These are phyloP conservation scores for Penicillium macrosclerotiorum DNA, from an alignment of 495 filamentous ascomycete genomes.

Conservation along the genomic window DNA sequence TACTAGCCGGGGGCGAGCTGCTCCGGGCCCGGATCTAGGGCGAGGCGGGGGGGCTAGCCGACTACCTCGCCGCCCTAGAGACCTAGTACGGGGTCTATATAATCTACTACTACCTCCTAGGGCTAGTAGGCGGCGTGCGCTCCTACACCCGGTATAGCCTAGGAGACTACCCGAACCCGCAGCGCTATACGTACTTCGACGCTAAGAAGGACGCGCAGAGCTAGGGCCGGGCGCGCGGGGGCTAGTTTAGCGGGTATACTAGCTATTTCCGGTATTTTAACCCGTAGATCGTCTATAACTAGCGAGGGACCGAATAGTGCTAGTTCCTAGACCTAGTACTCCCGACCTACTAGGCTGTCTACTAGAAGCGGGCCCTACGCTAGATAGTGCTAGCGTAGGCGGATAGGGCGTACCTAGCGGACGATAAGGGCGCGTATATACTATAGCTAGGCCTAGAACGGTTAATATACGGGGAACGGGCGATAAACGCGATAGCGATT, in stretches of 20 bases:
- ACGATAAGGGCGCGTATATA: neutral
- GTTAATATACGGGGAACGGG: neutral
- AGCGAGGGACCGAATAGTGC: neutral
- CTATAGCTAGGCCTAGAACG: neutral
- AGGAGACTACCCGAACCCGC: neutral
- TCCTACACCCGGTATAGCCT: neutral
- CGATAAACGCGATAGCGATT: too few species aligned
- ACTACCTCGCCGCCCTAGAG: neutral
- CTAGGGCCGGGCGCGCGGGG: too few species aligned
- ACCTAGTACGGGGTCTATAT: neutral
- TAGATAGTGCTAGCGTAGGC: too few species aligned
- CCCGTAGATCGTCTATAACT: neutral
- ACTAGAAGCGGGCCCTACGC: neutral
- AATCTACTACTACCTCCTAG: neutral
- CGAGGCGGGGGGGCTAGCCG: neutral
- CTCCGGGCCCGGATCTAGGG: neutral
- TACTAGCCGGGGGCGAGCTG: neutral
- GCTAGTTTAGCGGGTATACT: too few species aligned
- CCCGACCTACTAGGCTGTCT: neutral
- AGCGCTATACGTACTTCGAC: neutral
- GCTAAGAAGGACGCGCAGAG: neutral
- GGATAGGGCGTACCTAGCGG: neutral
- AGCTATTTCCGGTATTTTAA: too few species aligned
- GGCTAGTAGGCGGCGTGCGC: neutral
- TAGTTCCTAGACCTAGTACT: neutral